Evolutionary conservation across 352 stramenopile species (phyloP).

Genomic region (Globisporangium recalcitrans): DNA sequence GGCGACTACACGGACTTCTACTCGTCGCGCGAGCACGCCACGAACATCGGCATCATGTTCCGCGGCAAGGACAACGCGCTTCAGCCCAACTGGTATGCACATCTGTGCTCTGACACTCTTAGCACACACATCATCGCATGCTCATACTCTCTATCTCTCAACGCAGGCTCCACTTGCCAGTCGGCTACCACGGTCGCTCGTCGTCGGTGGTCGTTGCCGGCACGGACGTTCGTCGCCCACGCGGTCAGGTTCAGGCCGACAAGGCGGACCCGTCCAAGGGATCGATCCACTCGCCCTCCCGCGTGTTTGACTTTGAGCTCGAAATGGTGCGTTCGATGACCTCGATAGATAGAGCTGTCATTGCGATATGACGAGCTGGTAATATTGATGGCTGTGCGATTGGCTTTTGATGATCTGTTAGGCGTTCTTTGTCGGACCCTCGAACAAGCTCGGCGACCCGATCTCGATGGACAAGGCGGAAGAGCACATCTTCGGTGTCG

Average conservation of each 20-base stretch:
- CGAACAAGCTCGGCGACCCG: conserved; percentile 86
- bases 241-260: conserved; percentile 92
- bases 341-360: no score
- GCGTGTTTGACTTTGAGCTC: conserved; percentile 95
- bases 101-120: no score
- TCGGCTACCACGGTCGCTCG: conserved; percentile 96
- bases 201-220: conserved; percentile 90
- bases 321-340: conserved; percentile 76
- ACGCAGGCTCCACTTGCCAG: conserved; percentile 91
- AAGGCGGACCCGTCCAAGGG: conserved; percentile 88
- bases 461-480: conserved; percentile 90
- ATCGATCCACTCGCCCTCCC: conserved; percentile 85
- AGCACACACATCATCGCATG: no score
- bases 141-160: neutral
- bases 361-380: neutral
- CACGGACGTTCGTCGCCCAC: conserved; percentile 77
- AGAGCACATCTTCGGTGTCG: conserved; percentile 95
- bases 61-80: conserved; percentile 92
- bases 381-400: no score
- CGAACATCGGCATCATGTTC: conserved; percentile 94
- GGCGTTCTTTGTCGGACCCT: conserved; percentile 91
- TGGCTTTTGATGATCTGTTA: conserved; percentile 5
- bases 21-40: conserved; percentile 94
- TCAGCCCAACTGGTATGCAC: conserved; percentile 92
- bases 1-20: conserved; percentile 99